Conservation (phyloP, 2,329 filamentous ascomycete species). For the Verticillium nubilum region DNA sequence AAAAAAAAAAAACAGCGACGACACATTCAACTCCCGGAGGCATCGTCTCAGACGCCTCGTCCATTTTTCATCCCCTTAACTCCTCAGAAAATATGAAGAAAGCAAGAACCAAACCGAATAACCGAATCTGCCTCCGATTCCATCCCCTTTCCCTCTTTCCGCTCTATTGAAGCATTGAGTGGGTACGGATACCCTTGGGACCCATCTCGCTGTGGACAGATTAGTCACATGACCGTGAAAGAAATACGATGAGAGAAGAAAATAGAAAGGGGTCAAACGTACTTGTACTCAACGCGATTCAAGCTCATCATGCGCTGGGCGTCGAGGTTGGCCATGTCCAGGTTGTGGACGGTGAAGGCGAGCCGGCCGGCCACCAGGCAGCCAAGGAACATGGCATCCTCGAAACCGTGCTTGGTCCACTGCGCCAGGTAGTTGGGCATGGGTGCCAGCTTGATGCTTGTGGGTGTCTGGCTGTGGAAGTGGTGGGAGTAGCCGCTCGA, state of each 20-base stretch:
- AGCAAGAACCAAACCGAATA: background rate
- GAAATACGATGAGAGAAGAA: background rate
- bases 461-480: slow-evolving; percentile 69
- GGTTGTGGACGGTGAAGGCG: slow-evolving; percentile 53
- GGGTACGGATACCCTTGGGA: slow-evolving; percentile 47
- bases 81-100: too few species aligned
- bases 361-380: slow-evolving; percentile 74
- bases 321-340: slow-evolving; percentile 46
- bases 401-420: slow-evolving; percentile 76
- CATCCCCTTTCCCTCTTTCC: background rate
- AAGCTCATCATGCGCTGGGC: slow-evolving; percentile 51
- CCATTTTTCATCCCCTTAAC: background rate
- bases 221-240: slow-evolving; percentile 8
- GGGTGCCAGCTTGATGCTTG: slow-evolving; percentile 71
- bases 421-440: slow-evolving; percentile 83
- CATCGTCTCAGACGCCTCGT: background rate
- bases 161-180: slow-evolving; percentile 44
- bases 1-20: background rate
- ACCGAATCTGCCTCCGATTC: background rate
- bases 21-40: background rate
- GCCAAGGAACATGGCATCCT: slow-evolving; percentile 82
- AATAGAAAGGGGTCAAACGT: slow-evolving; percentile 27
- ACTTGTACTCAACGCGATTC: slow-evolving; percentile 57
- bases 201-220: slow-evolving; percentile 41
- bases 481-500: slow-evolving; percentile 37